Evolutionary conservation across 495 filamentous ascomycete genomes (phyloP), one percentile per base, ranked within the genome.

Genomic region (Rostrohypoxylon terebratum): DNA sequence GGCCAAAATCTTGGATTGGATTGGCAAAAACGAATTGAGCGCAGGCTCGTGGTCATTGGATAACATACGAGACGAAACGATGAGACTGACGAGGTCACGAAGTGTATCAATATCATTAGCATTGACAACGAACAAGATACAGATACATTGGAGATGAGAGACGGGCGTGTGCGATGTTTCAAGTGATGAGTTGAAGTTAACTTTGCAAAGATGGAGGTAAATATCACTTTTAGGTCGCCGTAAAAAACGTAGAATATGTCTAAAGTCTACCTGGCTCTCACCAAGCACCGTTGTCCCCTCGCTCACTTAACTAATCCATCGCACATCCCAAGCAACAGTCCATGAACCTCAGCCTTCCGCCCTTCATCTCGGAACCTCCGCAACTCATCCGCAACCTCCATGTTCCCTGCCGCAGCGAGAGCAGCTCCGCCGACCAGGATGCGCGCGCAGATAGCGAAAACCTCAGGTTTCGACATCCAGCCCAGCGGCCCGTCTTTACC

Each of bases 401-500:
- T 57, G 34, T 63, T 53, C 20, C 58, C 62, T 20, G 28, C 28
- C 38, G 9, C 54, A 33, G n/a, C 50, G 42, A 82, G 66, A 14
- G 76, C 78, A 10, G 80, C 79, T 3, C 87, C 87, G 14, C 78
- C 79, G 20, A 88, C 74, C 47, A 89, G 68, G 20, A 94, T 71
- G 11, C 90, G 82, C 51, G 90, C 83, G 23, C 88, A 90, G 40
- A 94, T 79, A 0, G 87, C 84, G 75, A 93, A 96, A 1, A 89
- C 86, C 66, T 92, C 88, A 13, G 91, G 86, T 70, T 91, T 91
- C 3, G 90, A 88, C 2, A 86, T 87, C 92, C 90, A 93, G 31
- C 92, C 92, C 20, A 94, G 73, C 21, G 90, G 83, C 2, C 91
- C 90, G 80, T 94, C 91, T 18, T 72, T 71, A 11, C 31, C 68